Evolutionary conservation across 2,329 filamentous ascomycete genomes (phyloP).

Genomic region (Fusarium sp.): DNA sequence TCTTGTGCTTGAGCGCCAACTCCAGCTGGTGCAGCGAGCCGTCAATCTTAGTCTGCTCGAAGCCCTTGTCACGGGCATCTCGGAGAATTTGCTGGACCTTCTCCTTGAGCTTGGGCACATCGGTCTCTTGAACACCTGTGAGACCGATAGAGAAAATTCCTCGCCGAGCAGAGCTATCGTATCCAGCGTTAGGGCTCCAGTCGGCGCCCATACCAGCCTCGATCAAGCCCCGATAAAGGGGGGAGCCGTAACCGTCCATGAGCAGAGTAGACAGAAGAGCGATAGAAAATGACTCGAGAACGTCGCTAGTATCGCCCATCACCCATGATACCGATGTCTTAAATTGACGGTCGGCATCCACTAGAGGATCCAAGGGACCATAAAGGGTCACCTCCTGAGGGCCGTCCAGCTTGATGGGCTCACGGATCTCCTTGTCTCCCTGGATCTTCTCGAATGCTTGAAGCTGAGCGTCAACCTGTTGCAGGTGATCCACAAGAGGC

Average conservation of each 20-base stretch:
- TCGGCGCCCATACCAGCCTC: conserved; percentile 91
- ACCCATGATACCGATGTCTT: conserved; percentile 97
- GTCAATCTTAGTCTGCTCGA: conserved; percentile 90
- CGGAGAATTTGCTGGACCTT: conserved; percentile 78
- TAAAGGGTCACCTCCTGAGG: conserved; percentile 76
- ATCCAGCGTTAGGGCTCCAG: conserved; percentile 94
- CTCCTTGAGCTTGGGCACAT: conserved; percentile 80
- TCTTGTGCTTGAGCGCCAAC: conserved; percentile 94
- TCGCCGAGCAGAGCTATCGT: conserved; percentile 79
- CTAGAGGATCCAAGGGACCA: conserved; percentile 88
- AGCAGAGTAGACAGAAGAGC: conserved; percentile 84
- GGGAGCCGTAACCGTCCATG: conserved; percentile 95
- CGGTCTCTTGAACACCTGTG: conserved; percentile 85
- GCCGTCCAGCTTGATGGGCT: conserved; percentile 78
- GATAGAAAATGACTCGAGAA: conserved; percentile 89
- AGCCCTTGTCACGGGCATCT: conserved; percentile 78
- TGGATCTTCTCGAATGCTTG: conserved; percentile 76
- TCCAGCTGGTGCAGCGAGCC: conserved; percentile 95
- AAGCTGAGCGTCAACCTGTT: conserved; percentile 80
- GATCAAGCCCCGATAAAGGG: conserved; percentile 87
- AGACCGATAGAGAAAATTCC: conserved; percentile 92
- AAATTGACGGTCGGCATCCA: conserved; percentile 86
- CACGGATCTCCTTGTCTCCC: conserved; percentile 78
- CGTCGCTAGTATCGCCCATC: conserved; percentile 82
- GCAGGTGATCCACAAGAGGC: conserved; percentile 82